Evolutionary conservation across 768 basidiomycete species (phyloP), one percentile per base, ranked within the genome.

Genomic region (Tephrocybe sp.): DNA sequence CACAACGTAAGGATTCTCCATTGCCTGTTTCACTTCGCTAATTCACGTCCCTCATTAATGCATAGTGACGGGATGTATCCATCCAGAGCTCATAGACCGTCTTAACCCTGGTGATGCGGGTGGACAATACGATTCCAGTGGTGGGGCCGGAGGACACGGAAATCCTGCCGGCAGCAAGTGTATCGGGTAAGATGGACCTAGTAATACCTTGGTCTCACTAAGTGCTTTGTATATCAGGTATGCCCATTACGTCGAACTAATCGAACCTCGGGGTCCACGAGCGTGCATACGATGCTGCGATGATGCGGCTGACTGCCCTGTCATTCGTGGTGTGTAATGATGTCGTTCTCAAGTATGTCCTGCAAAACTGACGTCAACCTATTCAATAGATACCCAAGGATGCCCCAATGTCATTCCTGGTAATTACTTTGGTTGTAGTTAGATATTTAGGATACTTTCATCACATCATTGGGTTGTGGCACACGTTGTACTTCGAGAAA

Each of bases 281-380:
- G 80, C 79, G 3, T 83, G 81, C 60, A 78, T 83, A 50, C 72
- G 71, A 57, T 83, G 81, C 56, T 83, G 81, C 56, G 75, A 80
- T 45, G 72, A 80, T 52, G 62, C 69, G 1, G 69, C 64, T 1
- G 81, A 83, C 59, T 83, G 80, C 59, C 78, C 77, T 13, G 65
- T 68, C 4, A 67, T 72, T 56, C 69, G 64, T 59, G 79, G 78
- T 77, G 33, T 11, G 58, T 12, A 59, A 52, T 52, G 5, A 38
- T 4, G 21, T n/a, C n/a, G n/a, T n/a, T n/a, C 3, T 19, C 37
- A 12, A 12, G 15, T 34, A n/a, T 15, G 46, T 4, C 22, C 25
- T 24, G 16, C 22, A n/a, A 6, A 12, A 16, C 8, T 16, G 30
- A 31, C 27, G 30, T 25, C 16, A 24, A 34, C 23, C 16, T 22